These are phyloP conservation scores for Entelexis sorbosivorans DNA, from an alignment of 1,139 yeast species.

Conservation along the genomic window DNA sequence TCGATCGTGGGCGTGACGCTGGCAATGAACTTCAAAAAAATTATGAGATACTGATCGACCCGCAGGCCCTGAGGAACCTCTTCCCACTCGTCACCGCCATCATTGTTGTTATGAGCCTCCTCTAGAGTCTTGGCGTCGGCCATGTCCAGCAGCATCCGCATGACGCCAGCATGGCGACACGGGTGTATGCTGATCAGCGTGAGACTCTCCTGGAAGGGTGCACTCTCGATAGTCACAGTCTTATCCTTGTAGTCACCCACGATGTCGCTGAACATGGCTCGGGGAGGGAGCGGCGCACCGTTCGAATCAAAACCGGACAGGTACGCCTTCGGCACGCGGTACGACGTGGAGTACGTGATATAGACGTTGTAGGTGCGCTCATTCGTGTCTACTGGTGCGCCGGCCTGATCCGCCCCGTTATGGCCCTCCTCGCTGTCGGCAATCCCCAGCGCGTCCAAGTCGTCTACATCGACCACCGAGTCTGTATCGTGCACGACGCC, in stretches of 20 bases:
- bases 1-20: constrained; percentile 97
- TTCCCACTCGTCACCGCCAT: constrained; percentile 33
- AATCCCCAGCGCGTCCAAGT: constrained; percentile 27
- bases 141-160: constrained; percentile 69
- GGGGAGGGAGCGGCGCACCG: constrained; percentile 78
- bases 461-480: constrained; percentile 25
- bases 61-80: constrained; percentile 46
- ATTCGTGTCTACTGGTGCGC: constrained; percentile 25
- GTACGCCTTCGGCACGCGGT: constrained; percentile 90
- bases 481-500: constrained; percentile 6
- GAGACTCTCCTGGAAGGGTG: constrained; percentile 71
- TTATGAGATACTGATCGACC: constrained; percentile 81
- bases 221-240: constrained; percentile 89
- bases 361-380: constrained; percentile 75
- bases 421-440: constrained; percentile 18
- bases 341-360: constrained; percentile 86
- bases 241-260: constrained; percentile 84
- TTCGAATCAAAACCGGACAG: constrained; percentile 74
- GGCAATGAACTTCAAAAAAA: constrained; percentile 84
- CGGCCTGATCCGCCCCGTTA: not conserved
- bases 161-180: constrained; percentile 87
- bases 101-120: constrained; percentile 5
- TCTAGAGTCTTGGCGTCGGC: constrained; percentile 20
- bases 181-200: constrained; percentile 92
- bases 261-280: constrained; percentile 90